phyloP scores from a whole-genome alignment of 2,329 filamentous ascomycete genomes.

The Onygena corvina region DNA sequence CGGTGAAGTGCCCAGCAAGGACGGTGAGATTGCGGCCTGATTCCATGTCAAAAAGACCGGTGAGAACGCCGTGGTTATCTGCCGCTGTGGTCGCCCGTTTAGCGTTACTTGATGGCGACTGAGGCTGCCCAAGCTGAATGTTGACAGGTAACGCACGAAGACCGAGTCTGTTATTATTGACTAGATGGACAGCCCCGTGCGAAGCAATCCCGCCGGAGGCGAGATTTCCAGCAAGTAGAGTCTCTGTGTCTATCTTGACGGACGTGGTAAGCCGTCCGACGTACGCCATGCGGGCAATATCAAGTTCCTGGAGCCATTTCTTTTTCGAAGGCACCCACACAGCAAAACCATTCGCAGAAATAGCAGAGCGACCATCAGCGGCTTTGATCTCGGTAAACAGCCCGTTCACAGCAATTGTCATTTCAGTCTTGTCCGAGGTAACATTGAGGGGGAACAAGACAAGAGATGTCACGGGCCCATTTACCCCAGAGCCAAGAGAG shows the following conservation, averaged over 20 bases:
- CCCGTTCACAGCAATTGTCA: conserved; percentile 67
- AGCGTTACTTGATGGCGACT: conserved; percentile 19
- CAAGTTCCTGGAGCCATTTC: conserved; percentile 79
- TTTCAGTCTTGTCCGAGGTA: conserved; percentile 54
- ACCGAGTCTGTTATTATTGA: conserved; percentile 25
- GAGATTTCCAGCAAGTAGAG: conserved; percentile 71
- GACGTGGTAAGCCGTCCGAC: conserved; percentile 61
- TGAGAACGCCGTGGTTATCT: conserved; percentile 26
- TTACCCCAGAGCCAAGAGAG: conserved; percentile 71
- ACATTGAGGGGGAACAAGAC: conserved; percentile 71
- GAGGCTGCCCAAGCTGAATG: conserved; percentile 26
- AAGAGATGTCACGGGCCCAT: conserved; percentile 63
- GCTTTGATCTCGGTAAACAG: conserved; percentile 58
- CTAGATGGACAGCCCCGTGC: conserved; percentile 59
- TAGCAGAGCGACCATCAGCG: conserved; percentile 44
- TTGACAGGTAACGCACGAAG: conserved; percentile 40
- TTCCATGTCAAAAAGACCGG: conserved; percentile 15
- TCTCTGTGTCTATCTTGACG: conserved; percentile 49
- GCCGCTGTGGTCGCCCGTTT: conserved; percentile 23
- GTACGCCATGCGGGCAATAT: conserved; percentile 51
- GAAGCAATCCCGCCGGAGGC: conserved; percentile 61
- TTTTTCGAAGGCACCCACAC: conserved; percentile 77
- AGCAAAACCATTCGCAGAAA: conserved; percentile 62
- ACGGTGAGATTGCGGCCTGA: conserved; percentile 59
- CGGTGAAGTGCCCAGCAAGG: conserved; percentile 74